Evolutionary conservation across 306 rosid species (phyloP), one percentile per base, ranked within the genome.

Genomic region (Malus asiatica): DNA sequence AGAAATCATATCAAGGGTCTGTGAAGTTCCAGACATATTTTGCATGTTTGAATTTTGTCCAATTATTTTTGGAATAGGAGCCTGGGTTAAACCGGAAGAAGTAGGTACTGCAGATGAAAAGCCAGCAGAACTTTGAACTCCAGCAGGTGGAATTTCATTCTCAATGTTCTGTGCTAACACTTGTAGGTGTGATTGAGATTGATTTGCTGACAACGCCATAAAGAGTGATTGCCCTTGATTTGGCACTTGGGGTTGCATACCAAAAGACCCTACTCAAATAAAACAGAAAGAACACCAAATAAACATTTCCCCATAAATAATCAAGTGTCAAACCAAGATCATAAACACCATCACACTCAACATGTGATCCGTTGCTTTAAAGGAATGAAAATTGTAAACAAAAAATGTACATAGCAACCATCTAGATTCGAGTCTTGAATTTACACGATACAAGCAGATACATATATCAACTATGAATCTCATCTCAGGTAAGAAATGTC

Each of bases 151-250:
- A 42, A 87, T 82, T 72, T 84, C 25, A 77, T 84, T 93, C 76
- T 84, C 96, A 77, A 89, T 82, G 57, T 79, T 89, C 46, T 83
- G 93, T 32, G 96, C 63, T 20, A 87, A 73, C 76, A 86, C 66
- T 75, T 86, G 96, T 46, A 83, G 98, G 42, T 86, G 93, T 8
- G 79, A 38, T 75, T 89, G 97, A 66, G 90, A 44, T 79, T 85
- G 97, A 83, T 78, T 81, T 61, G 91, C 73, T 16, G 78, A 13
- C 86, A 87, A 29, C n/a, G 81, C 74, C 53, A 81, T 83, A 78
- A 90, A 66, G 69, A 88, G 78, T 48, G 91, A 81, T 63, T 84
- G 93, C 76, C 90, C 98, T 70, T 79, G 88, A 81, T 82, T 90
- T 60, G 64, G 83, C 75, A 77, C 80, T 79, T 83, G 93, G 65